Percentiles rank a stretch among this genome's conserved stretches.
phyloP scores from a whole-genome alignment of 768 basidiomycete genomes.

The Suillus brevipes region DNA sequence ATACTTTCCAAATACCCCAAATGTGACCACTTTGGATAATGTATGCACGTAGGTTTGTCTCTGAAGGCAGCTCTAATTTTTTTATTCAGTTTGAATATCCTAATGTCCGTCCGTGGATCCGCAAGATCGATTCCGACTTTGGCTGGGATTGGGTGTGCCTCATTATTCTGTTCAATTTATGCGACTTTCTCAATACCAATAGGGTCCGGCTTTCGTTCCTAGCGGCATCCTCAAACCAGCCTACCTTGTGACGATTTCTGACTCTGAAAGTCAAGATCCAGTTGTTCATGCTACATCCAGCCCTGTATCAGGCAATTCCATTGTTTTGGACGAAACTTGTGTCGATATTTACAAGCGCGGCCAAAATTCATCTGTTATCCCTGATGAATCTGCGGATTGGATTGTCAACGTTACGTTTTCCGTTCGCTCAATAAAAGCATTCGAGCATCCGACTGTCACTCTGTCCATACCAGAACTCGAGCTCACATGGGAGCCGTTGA shows the following conservation, averaged over 20 bases:
- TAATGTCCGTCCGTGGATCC: slow-evolving; percentile 46
- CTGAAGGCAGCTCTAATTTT: neutral
- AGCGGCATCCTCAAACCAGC: slow-evolving; percentile 57
- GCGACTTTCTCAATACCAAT: slow-evolving; percentile 1
- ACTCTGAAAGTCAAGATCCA: slow-evolving; percentile 20
- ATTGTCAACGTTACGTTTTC: slow-evolving; percentile 54
- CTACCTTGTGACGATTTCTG: slow-evolving; percentile 46
- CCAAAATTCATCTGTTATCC: slow-evolving; percentile 43
- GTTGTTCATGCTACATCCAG: slow-evolving; percentile 25
- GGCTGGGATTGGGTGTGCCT: slow-evolving; percentile 60
- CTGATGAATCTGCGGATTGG: slow-evolving; percentile 53
- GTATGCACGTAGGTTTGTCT: slow-evolving; percentile 22
- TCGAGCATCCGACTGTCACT: slow-evolving; percentile 37
- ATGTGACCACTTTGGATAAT: slow-evolving; percentile 24
- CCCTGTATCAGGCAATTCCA: slow-evolving; percentile 21
- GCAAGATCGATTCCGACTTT: slow-evolving; percentile 55
- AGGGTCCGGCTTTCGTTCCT: slow-evolving; percentile 61
- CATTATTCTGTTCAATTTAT: neutral
- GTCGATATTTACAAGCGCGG: slow-evolving; percentile 58
- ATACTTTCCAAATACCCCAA: slow-evolving; percentile 34
- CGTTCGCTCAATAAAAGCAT: slow-evolving; percentile 42
- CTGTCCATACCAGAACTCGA: slow-evolving; percentile 50
- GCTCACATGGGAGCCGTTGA: slow-evolving; percentile 35
- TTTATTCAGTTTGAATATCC: slow-evolving; percentile 49
- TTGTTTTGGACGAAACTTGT: slow-evolving; percentile 53